phyloP scores from a whole-genome alignment of 2,329 filamentous ascomycete species.

The Myotisia sp. region DNA sequence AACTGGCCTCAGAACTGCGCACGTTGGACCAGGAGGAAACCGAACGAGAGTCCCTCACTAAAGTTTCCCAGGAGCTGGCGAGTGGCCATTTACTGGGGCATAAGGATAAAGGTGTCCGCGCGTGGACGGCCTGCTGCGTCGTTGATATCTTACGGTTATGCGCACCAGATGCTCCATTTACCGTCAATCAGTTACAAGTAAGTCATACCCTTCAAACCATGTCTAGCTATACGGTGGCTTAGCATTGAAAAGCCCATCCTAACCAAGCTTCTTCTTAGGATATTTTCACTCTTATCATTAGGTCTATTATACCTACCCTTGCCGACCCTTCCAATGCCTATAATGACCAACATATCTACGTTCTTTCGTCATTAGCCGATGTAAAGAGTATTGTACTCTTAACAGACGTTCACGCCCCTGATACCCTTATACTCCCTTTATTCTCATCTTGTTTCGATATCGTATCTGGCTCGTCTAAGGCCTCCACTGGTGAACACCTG shows the following conservation, averaged over 20 bases:
- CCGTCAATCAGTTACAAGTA: conserved; percentile 78
- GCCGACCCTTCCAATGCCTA: conserved; percentile 79
- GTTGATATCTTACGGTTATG: conserved; percentile 88
- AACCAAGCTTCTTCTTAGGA: conserved; percentile 49
- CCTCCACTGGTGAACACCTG: conserved; percentile 62
- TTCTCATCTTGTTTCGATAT: conserved; percentile 90
- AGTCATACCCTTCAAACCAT: conserved; percentile 12
- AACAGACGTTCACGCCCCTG: conserved; percentile 70
- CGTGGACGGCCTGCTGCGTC: conserved; percentile 74
- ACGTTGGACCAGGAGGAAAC: conserved; percentile 77
- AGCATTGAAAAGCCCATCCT: not conserved
- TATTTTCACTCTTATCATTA: conserved; percentile 82
- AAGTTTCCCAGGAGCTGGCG: conserved; percentile 73
- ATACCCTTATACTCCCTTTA: conserved; percentile 62
- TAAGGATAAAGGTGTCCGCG: conserved; percentile 85
- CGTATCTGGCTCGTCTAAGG: conserved; percentile 62
- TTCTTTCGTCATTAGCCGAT: conserved; percentile 74
- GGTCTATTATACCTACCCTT: conserved; percentile 67
- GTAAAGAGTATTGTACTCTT: conserved; percentile 91
- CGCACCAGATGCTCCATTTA: conserved; percentile 90
- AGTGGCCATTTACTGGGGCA: conserved; percentile 70
- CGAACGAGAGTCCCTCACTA: conserved; percentile 66
- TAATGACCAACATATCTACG: conserved; percentile 83
- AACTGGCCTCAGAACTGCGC: conserved; percentile 66
- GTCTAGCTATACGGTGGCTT: not conserved